A percentile compares a stretch with the other conserved stretches of the same genome.
These are phyloP conservation scores for Paramecium biaurelia DNA, from an alignment of 73 alveolate genomes.

Conservation along the genomic window DNA sequence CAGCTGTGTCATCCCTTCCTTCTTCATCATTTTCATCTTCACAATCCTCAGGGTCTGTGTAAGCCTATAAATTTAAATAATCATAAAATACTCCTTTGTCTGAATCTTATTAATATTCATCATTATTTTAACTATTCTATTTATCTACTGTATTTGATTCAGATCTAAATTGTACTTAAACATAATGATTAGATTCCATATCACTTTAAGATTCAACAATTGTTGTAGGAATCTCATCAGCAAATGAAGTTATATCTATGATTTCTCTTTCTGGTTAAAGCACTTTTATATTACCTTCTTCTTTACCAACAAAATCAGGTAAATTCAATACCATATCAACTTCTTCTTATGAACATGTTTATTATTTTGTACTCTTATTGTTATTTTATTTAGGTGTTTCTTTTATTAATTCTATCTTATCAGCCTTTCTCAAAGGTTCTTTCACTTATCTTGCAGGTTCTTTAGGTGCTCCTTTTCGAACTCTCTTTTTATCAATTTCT, in stretches of 20 bases:
- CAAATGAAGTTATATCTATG: conserved; percentile 3
- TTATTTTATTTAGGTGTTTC: neutral
- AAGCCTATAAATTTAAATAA: neutral
- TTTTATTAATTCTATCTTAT: neutral
- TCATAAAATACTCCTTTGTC: conserved; percentile 29
- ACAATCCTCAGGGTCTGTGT: conserved; percentile 31
- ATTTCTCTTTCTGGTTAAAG: conserved; percentile 21
- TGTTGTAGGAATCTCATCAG: conserved; percentile 34
- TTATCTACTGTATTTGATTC: neutral
- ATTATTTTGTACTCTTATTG: neutral
- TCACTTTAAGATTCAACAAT: neutral
- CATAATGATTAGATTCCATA: neutral
- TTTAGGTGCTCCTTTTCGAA: conserved; percentile 62
- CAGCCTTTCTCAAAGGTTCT: neutral
- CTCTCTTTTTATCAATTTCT: conserved; percentile 34
- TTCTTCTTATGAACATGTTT: neutral
- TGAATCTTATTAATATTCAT: neutral
- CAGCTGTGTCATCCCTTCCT: neutral
- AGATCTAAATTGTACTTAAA: neutral
- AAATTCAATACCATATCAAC: conserved; percentile 45
- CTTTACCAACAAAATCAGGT: conserved; percentile 49
- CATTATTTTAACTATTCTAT: neutral
- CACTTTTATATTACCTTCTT: neutral
- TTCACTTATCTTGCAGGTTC: conserved; percentile 29
- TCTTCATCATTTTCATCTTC: conserved; percentile 4